Conservation (phyloP, 2,329 filamentous ascomycete genomes). For the Xylariaceae sp. region DNA sequence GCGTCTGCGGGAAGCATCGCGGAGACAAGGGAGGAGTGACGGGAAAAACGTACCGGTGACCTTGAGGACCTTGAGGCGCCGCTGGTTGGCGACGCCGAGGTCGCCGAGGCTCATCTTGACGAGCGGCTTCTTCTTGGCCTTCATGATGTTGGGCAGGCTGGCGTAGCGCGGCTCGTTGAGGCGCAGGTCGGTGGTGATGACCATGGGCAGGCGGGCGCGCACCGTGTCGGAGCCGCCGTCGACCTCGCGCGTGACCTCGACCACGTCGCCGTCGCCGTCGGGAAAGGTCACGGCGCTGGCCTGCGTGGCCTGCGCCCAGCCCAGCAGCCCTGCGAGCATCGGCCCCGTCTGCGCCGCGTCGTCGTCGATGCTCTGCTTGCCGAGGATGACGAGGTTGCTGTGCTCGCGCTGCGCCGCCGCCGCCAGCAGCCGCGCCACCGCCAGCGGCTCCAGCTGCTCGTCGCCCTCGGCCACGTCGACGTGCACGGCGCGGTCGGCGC, state of each 20-base stretch:
- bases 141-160: constrained; percentile 97
- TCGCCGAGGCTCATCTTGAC: constrained; percentile 86
- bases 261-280: constrained; percentile 53
- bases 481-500: constrained; percentile 85
- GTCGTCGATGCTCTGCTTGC: constrained; percentile 98
- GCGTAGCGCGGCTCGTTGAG: constrained; percentile 95
- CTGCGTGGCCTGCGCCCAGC: constrained; percentile 93
- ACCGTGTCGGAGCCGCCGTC: constrained; percentile 93
- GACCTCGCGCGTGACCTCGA: constrained; percentile 83
- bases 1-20: no score
- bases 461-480: constrained; percentile 71
- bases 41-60: constrained; percentile 65
- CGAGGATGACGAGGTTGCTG: constrained; percentile 85
- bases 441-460: constrained; percentile 70
- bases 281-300: constrained; percentile 77
- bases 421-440: constrained; percentile 83
- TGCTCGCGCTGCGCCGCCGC: constrained; percentile 76
- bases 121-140: constrained; percentile 99
- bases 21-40: no score
- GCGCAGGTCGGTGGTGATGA: constrained; percentile 90
- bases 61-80: constrained; percentile 81
- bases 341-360: constrained; percentile 93
- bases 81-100: constrained; percentile 66
- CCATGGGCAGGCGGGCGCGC: constrained; percentile 75
- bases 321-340: constrained; percentile 89